A percentile compares a stretch with the other conserved stretches of the same genome.
Conservation (phyloP, 192 early-diverging fungal species). For the Phlyctochytrium bullatum region DNA sequence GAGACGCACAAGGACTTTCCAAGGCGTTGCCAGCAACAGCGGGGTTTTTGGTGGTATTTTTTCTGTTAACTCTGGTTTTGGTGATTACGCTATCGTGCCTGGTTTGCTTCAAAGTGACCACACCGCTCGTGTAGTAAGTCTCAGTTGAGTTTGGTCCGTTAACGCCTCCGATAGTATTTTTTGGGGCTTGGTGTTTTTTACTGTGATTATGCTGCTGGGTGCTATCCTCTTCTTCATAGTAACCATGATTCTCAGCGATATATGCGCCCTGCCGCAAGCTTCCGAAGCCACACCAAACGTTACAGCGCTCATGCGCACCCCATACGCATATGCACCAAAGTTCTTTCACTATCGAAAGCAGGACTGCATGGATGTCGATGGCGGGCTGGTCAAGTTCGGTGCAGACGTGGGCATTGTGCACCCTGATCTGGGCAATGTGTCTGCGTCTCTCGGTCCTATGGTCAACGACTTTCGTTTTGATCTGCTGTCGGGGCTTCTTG, state of each 20-base stretch:
- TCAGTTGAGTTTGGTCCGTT: too few species aligned
- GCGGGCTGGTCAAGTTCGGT: not conserved
- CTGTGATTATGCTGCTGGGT: too few species aligned
- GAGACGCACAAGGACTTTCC: not conserved
- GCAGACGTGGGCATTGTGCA: not conserved
- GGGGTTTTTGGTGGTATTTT: not conserved
- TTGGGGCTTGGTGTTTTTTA: too few species aligned
- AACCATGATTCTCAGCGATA: too few species aligned
- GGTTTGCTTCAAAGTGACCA: too few species aligned
- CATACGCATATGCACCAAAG: not conserved
- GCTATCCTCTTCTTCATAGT: too few species aligned
- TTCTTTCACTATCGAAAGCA: not conserved
- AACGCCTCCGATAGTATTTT: too few species aligned
- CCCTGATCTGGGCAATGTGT: not conserved
- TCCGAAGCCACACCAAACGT: not conserved
- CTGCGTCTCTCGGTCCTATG: not conserved
- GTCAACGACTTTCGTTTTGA: not conserved
- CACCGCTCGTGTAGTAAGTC: too few species aligned
- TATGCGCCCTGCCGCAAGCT: too few species aligned
- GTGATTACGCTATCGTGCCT: too few species aligned
- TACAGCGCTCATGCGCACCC: not conserved
- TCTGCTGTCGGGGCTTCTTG: not conserved
- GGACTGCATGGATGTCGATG: not conserved
- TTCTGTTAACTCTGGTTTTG: too few species aligned
- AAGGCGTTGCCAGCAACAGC: not conserved